A percentile compares a stretch with the other conserved stretches of the same genome.
phyloP scores from a whole-genome alignment of 495 filamentous ascomycete species.

The Neurospora terricola region DNA sequence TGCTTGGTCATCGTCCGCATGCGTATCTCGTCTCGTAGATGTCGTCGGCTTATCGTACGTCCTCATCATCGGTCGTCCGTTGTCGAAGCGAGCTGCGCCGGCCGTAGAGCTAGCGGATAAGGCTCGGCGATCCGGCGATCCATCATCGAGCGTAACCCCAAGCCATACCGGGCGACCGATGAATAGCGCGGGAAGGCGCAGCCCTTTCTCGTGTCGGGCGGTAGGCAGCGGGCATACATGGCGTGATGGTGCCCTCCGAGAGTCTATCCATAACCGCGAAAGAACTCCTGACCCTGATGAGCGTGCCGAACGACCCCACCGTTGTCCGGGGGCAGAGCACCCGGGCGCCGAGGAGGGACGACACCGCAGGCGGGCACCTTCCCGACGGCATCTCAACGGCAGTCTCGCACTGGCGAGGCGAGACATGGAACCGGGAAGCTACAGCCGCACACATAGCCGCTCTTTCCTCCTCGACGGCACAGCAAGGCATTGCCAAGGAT shows the following conservation, averaged over 20 bases:
- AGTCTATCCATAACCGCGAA: neutral
- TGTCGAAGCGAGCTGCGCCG: neutral
- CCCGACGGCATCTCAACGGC: neutral
- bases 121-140: neutral
- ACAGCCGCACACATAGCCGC: neutral
- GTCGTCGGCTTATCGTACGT: neutral
- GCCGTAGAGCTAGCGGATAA: neutral
- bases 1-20: neutral
- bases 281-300: neutral
- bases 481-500: neutral
- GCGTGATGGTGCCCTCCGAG: neutral
- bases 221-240: neutral
- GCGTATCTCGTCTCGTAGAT: neutral
- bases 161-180: neutral
- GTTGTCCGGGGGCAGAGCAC: neutral
- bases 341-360: neutral
- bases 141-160: neutral
- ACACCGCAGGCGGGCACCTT: neutral
- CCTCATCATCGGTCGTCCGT: neutral
- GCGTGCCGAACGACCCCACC: neutral
- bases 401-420: neutral
- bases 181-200: neutral
- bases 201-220: neutral
- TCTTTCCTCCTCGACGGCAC: neutral
- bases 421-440: neutral